Conservation (phyloP, 1,139 yeast genomes). For the Kodamaea sp. region DNA sequence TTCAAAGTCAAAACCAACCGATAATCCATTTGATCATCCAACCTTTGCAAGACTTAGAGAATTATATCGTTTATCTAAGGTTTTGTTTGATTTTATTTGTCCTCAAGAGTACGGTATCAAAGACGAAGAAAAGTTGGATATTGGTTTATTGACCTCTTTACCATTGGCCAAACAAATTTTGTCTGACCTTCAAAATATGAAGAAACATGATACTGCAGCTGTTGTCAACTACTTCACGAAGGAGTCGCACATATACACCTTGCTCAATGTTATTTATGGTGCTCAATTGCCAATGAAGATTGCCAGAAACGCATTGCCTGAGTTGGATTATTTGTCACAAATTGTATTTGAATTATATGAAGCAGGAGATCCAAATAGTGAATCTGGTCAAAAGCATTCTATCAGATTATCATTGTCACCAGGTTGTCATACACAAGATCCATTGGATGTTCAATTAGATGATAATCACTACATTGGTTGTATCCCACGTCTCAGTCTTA, state of each 20-base stretch:
- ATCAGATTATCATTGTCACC: constrained; percentile 88
- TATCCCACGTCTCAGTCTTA: constrained; percentile 83
- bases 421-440: constrained; percentile 97
- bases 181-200: constrained; percentile 75
- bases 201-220: constrained; percentile 73
- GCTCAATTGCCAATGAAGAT: constrained; percentile 94
- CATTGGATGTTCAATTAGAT: constrained; percentile 92
- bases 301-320: constrained; percentile 93
- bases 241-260: constrained; percentile 94
- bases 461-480: constrained; percentile 96
- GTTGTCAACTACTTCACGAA: constrained; percentile 91
- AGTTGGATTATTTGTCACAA: constrained; percentile 91
- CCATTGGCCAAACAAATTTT: constrained; percentile 90
- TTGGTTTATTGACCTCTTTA: constrained; percentile 88
- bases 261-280: constrained; percentile 85
- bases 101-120: constrained; percentile 99
- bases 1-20: constrained; percentile 24
- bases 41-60: constrained; percentile 81
- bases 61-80: constrained; percentile 84
- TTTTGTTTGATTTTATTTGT: constrained; percentile 92
- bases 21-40: constrained; percentile 76
- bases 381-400: constrained; percentile 75
- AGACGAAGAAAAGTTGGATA: constrained; percentile 91
- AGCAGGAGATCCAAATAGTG: constrained; percentile 55
- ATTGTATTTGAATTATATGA: constrained; percentile 93